Base-by-base conservation (phyloP, 139 green algal genomes). In the Limnomonas spitsbergensis region DNA sequence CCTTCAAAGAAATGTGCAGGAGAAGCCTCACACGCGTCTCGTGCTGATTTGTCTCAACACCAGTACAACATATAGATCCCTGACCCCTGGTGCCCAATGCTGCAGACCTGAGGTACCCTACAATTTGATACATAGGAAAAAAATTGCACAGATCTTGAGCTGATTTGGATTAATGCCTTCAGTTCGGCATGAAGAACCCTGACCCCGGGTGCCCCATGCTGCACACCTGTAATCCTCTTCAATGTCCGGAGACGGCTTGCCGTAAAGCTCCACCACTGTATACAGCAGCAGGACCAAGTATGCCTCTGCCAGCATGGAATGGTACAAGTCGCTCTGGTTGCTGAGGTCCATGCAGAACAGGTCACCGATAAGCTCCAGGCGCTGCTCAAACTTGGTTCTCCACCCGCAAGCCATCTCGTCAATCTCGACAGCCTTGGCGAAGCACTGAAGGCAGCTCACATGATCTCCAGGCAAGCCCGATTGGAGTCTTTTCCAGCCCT, bases 201-300 rank as follows among this genome's bases (percentile, higher is more conserved):
- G n/a, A n/a, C n/a, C n/a, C n/a, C n/a, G n/a, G n/a, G n/a, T n/a
- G n/a, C n/a, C n/a, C n/a, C n/a, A n/a, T n/a, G n/a, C n/a, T 14
- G 14, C 61, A 37, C 29, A 72, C 61, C 61, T 34, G 61, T 53
- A 47, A 32, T 74, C 68, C 24, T 74, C 68, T 47, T 40, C 68
- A 42, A 74, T 32, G 9, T 74, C 36, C 6, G 29, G 7, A 4
- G 68, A 74, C 36, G 68, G 68, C 68, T 74, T 74, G 6, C 68
- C 68, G 24, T 47, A 74, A 6, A 74, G 14, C 35, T 40, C 68
- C 35, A 74, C 68, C 4, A 74, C 68, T n/a, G 68, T 74, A 32
- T 74, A 53, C 36, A 74, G 36, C 68, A 74, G 20, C 68, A 74
- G 68, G 7, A 74, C 68, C 35, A 74, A 6, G 68, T 74, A 74